These are phyloP conservation scores for Musa balbisiana DNA, from an alignment of 202 grass and related monocot species.

Conservation along the genomic window DNA sequence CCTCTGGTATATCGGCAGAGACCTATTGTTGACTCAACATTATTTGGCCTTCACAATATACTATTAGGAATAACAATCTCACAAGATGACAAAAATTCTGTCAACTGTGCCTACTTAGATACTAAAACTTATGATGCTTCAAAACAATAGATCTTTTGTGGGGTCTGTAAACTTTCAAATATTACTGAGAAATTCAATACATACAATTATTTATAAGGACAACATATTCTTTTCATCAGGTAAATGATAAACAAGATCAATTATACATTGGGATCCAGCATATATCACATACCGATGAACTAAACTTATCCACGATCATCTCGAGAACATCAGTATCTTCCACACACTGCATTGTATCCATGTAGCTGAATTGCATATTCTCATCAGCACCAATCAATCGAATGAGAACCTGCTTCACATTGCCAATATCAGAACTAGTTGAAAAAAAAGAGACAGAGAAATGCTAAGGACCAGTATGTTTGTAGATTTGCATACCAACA, in stretches of 20 bases:
- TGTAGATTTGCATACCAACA: conserved; percentile 1
- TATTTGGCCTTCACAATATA: no score
- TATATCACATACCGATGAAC: conserved; percentile 67
- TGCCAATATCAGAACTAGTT: conserved; percentile 19
- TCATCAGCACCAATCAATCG: conserved; percentile 96
- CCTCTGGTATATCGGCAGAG: no score
- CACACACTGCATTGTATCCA: conserved; percentile 79
- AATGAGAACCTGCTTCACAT: conserved; percentile 72
- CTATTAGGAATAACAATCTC: background rate
- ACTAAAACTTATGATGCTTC: background rate
- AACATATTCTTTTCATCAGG: background rate
- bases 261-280: background rate
- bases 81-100: background rate
- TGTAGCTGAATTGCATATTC: conserved; percentile 79
- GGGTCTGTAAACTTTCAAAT: background rate
- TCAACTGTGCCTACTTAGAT: background rate
- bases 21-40: no score
- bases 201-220: background rate
- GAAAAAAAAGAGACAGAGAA: conserved; percentile 7
- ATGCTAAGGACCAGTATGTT: background rate
- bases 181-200: background rate
- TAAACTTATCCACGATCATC: conserved; percentile 91
- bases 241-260: background rate
- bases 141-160: background rate
- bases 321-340: conserved; percentile 93